These are phyloP conservation scores for Talaromyces trachyspermus DNA, from an alignment of 495 filamentous ascomycete genomes.

Conservation along the genomic window DNA sequence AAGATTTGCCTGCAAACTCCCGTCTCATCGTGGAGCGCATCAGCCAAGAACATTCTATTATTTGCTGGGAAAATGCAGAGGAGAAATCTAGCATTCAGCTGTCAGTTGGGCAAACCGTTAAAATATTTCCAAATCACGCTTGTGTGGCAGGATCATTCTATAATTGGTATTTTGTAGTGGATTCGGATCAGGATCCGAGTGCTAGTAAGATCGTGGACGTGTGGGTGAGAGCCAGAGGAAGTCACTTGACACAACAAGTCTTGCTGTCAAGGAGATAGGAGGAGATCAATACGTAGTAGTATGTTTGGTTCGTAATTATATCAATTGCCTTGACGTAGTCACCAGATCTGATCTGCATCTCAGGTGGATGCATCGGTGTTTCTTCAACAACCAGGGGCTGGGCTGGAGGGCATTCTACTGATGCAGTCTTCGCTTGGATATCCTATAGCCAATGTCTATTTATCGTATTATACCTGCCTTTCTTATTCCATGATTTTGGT, in stretches of 20 bases:
- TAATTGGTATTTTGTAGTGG: slow-evolving; percentile 71
- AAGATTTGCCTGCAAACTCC: neutral
- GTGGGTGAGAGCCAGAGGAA: slow-evolving; percentile 43
- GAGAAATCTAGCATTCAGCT: slow-evolving; percentile 18
- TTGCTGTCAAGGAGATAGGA: neutral
- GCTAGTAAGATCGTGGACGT: slow-evolving; percentile 57
- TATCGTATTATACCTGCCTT: too few relatives aligned
- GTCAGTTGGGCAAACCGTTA: slow-evolving; percentile 41
- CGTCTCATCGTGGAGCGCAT: slow-evolving; percentile 26
- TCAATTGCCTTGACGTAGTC: too few relatives aligned
- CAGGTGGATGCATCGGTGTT: too few relatives aligned
- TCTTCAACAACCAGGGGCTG: too few relatives aligned
- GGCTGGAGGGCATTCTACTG: too few relatives aligned
- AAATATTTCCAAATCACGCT: slow-evolving; percentile 79
- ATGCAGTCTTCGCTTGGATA: too few relatives aligned
- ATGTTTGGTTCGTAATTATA: too few relatives aligned
- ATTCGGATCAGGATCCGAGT: slow-evolving; percentile 49
- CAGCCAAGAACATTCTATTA: slow-evolving; percentile 28
- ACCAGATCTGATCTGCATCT: too few relatives aligned
- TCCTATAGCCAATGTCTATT: too few relatives aligned
- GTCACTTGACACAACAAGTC: neutral
- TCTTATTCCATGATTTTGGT: too few relatives aligned
- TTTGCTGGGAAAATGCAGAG: slow-evolving; percentile 17
- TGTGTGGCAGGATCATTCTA: slow-evolving; percentile 70
- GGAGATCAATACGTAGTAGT: too few relatives aligned